A percentile compares a stretch with the other conserved stretches of the same genome.
Conservation (phyloP, 495 filamentous ascomycete genomes). For the Aspergillus bertholletiae region DNA sequence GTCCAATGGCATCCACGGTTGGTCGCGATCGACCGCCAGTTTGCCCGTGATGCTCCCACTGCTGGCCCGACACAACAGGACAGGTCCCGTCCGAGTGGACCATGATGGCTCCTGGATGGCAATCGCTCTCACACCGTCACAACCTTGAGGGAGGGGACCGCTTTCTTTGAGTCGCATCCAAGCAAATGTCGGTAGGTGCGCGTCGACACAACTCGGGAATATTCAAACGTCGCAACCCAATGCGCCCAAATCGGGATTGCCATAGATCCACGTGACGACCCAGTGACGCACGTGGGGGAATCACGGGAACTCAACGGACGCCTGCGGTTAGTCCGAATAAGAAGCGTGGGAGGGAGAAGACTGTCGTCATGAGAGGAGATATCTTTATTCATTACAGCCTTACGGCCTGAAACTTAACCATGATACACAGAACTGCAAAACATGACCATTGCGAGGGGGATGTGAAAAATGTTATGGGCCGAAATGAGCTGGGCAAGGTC, state of each 20-base stretch:
- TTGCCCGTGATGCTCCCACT: conserved; percentile 9
- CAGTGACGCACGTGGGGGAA: neutral
- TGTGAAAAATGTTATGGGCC: conserved; percentile 12
- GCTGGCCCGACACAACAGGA: neutral
- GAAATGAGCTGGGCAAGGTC: conserved; percentile 18
- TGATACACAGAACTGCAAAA: conserved; percentile 15
- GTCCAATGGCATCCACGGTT: conserved; percentile 6
- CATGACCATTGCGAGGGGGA: conserved; percentile 13
- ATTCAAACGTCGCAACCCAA: neutral
- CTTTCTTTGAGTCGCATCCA: neutral
- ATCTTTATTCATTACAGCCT: conserved; percentile 24
- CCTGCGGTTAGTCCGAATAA: neutral
- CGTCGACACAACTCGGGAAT: neutral
- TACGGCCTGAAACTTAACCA: conserved; percentile 19
- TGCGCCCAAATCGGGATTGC: neutral
- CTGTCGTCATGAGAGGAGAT: conserved; percentile 23
- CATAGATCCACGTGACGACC: neutral
- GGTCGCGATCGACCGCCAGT: conserved; percentile 18
- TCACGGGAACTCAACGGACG: neutral
- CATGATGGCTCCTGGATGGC: neutral
- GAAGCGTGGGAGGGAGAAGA: neutral
- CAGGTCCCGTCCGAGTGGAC: neutral
- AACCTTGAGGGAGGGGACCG: neutral
- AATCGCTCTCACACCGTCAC: neutral
- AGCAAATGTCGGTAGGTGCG: neutral